A percentile compares a stretch with the other conserved stretches of the same genome.
phyloP scores from a whole-genome alignment of 345 rosid genomes.

The Ceriops decandra region DNA sequence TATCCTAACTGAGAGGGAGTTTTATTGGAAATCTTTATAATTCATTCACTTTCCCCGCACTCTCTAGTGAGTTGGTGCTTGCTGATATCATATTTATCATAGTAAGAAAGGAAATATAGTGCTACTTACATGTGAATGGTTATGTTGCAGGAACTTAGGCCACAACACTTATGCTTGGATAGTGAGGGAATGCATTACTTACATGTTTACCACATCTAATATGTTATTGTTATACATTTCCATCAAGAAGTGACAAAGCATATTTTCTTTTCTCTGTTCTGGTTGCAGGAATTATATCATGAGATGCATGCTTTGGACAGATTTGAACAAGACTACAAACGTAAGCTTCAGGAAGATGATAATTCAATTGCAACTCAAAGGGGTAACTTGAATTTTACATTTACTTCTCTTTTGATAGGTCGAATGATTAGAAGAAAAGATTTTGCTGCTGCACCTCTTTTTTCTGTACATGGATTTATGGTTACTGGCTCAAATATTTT shows the following conservation, averaged over 20 bases:
- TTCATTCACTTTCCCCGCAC: too few species aligned
- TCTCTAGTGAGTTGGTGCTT: too few species aligned
- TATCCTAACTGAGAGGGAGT: background rate
- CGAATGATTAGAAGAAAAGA: background rate
- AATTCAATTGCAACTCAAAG: slow-evolving; percentile 63
- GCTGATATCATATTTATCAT: too few species aligned
- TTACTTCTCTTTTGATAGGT: background rate
- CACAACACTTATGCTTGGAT: background rate
- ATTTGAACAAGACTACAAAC: slow-evolving; percentile 96
- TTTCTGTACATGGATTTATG: too few species aligned
- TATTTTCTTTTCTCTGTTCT: slow-evolving; percentile 7
- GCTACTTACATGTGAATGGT: too few species aligned
- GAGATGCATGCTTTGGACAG: slow-evolving; percentile 95
- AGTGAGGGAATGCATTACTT: background rate
- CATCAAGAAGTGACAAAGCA: background rate
- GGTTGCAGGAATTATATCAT: slow-evolving; percentile 83
- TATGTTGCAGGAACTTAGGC: too few species aligned
- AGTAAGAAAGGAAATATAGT: too few species aligned
- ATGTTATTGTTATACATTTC: background rate
- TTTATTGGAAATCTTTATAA: background rate
- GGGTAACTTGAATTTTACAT: slow-evolving; percentile 37
- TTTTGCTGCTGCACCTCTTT: too few species aligned
- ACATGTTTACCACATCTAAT: background rate
- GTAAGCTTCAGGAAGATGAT: slow-evolving; percentile 91
- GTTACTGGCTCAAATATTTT: too few species aligned